Conservation (phyloP, 495 filamentous ascomycete genomes). For the Penicillium chermesinum region DNA sequence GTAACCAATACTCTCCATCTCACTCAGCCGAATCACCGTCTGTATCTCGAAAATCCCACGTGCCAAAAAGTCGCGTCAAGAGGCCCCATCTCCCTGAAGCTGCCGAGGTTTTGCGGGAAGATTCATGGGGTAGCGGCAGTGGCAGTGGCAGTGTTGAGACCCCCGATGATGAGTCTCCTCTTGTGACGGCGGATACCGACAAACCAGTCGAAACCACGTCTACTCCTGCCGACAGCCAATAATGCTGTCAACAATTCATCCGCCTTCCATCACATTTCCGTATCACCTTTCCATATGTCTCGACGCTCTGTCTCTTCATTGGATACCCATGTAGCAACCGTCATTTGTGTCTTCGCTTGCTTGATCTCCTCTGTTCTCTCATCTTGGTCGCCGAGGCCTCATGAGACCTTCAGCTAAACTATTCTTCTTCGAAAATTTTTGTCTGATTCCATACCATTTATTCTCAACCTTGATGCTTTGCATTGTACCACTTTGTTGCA, state of each 20-base stretch:
- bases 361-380: neutral
- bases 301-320: constrained; percentile 30
- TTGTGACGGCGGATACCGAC: constrained; percentile 6
- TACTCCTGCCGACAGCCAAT: neutral
- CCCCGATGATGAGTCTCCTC: constrained; percentile 24
- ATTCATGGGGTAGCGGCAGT: constrained; percentile 37
- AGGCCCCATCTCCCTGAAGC: constrained; percentile 16
- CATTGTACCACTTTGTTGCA: neutral
- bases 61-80: constrained; percentile 7
- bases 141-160: constrained; percentile 29
- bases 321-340: constrained; percentile 36
- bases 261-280: neutral
- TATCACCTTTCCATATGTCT: constrained; percentile 21
- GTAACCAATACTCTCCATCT: constrained; percentile 7
- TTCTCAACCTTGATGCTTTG: neutral
- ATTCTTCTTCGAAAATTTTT: neutral
- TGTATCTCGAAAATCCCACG: constrained; percentile 6
- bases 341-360: neutral
- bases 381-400: constrained; percentile 1
- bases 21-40: constrained; percentile 16
- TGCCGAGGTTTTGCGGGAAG: constrained; percentile 24
- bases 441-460: neutral
- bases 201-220: neutral
- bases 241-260: neutral
- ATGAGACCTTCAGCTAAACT: neutral